Base-by-base conservation (phyloP, 257 asterid genomes). In the Solanum infundibuliforme region DNA sequence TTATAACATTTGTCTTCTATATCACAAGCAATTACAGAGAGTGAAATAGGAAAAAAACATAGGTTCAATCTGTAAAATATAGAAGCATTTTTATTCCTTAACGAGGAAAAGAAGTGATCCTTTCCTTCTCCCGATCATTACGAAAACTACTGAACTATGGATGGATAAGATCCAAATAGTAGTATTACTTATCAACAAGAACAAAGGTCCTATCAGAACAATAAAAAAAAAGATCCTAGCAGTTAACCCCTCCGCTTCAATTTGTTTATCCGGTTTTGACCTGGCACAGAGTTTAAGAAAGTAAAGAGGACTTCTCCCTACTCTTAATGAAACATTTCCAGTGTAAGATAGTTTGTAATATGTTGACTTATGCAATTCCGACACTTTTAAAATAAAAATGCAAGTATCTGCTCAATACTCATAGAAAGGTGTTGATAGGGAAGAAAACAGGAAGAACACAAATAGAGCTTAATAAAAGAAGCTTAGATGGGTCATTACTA, bases 401-500 rank as follows among this genome's bases (percentile, higher is more conserved):
- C 58, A 75, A 74, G 32, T 38, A 38, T 38, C 58, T 36, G 83
- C 83, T 75, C 34, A 39, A 21, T 11, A 38, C 83, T 75, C 82
- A 21, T 35, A 21, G 31, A 35, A 74, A 36, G 21, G 21, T 7
- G 23, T 79, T 41, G 25, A 43, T 16, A 79, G 39, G 84, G 38
- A 27, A 41, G 52, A 23, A 60, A 60, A 55, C 79, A 36, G 35
- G 66, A 55, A 84, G 8, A 29, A 10, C 31, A 3, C 39, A 82
- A 82, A 82, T 48, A 82, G 85, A 82, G 21, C 69, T 41, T 18
- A 69, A 9, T 9, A 76, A 12, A 76, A 23, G 21, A 76, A 25
- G 46, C 34, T 11, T 35, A 36, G 43, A 81, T 81, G 85, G 89
- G 87, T 87, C 32, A 84, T 89, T 95, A 96, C 99, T 87, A 0